A percentile compares a stretch with the other conserved stretches of the same genome.
These are phyloP conservation scores for Malassezia sp. DNA, from an alignment of 1,284 basidiomycete species.

Conservation along the genomic window DNA sequence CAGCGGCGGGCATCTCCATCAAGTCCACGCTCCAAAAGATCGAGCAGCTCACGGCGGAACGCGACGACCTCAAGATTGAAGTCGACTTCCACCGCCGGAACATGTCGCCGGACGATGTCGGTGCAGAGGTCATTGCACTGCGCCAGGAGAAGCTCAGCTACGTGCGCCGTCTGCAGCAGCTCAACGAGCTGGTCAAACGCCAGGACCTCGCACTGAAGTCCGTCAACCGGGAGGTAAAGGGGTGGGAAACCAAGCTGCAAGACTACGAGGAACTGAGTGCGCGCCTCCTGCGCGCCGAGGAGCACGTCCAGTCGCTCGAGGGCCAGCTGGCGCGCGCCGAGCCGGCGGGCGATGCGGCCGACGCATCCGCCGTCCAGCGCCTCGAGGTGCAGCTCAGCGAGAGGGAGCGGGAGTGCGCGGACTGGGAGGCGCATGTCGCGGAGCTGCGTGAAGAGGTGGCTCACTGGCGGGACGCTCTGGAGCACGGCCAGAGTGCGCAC, in stretches of 20 bases:
- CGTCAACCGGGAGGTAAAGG: conserved; percentile 33
- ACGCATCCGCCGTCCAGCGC: neutral
- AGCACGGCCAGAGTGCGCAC: conserved; percentile 1
- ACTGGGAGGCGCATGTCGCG: conserved; percentile 29
- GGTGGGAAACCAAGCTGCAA: conserved; percentile 21
- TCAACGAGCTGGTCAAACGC: conserved; percentile 35
- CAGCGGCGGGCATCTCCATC: conserved; percentile 35
- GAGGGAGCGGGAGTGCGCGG: conserved; percentile 20
- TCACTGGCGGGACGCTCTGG: conserved; percentile 20
- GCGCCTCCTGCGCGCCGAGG: conserved; percentile 5
- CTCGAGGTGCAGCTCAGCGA: conserved; percentile 21
- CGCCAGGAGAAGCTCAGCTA: conserved; percentile 38
- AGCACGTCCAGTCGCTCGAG: conserved; percentile 1
- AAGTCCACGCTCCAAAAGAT: conserved; percentile 40
- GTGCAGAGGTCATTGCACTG: conserved; percentile 33
- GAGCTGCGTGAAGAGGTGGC: conserved; percentile 24
- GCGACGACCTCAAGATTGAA: conserved; percentile 43
- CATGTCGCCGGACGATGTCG: conserved; percentile 33
- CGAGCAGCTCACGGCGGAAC: conserved; percentile 38
- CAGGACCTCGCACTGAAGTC: conserved; percentile 40
- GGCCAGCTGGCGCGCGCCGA: neutral
- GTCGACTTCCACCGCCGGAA: conserved; percentile 41
- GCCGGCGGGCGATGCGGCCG: neutral
- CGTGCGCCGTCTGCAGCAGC: conserved; percentile 34
- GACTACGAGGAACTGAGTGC: conserved; percentile 9